Evolutionary conservation across 2,329 filamentous ascomycete species (phyloP).

Genomic region (Dactylellina leptospora): DNA sequence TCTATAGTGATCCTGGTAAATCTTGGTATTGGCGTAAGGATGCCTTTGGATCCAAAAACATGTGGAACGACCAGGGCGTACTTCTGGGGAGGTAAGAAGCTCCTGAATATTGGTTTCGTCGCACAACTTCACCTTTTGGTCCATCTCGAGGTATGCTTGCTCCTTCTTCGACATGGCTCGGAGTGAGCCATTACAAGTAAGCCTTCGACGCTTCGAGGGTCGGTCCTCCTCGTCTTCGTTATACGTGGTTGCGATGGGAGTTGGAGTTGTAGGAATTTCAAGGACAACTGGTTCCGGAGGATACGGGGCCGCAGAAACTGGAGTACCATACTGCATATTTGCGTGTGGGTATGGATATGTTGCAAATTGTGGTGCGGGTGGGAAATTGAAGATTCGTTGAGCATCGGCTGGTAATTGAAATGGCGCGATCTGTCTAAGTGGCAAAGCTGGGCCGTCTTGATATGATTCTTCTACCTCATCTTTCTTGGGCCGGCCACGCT

Average conservation of each 20-base stretch:
- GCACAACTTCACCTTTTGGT: constrained; percentile 41
- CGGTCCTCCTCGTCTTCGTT: not conserved
- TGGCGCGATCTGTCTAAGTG: not conserved
- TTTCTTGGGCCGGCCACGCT: constrained; percentile 46
- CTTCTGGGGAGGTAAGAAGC: constrained; percentile 21
- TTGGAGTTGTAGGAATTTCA: not conserved
- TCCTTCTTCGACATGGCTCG: constrained; percentile 49
- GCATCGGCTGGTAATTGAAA: not conserved
- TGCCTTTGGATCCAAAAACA: constrained; percentile 50
- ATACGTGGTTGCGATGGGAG: not conserved
- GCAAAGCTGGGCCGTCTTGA: not conserved
- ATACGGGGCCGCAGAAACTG: not conserved
- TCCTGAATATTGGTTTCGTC: constrained; percentile 42
- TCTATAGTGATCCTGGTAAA: constrained; percentile 39
- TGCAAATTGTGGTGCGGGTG: not conserved
- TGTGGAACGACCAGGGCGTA: constrained; percentile 19
- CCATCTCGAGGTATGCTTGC: constrained; percentile 50
- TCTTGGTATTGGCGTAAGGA: constrained; percentile 41
- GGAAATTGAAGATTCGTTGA: not conserved
- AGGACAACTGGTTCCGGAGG: not conserved
- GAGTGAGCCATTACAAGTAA: not conserved
- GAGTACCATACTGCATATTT: not conserved
- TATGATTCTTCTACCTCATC: constrained; percentile 46
- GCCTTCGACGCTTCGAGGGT: constrained; percentile 14
- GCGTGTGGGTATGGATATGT: not conserved